Evolutionary conservation across 352 stramenopile genomes (phyloP), one percentile per base, ranked within the genome.

Genomic region (Phytophthora aleatoria): DNA sequence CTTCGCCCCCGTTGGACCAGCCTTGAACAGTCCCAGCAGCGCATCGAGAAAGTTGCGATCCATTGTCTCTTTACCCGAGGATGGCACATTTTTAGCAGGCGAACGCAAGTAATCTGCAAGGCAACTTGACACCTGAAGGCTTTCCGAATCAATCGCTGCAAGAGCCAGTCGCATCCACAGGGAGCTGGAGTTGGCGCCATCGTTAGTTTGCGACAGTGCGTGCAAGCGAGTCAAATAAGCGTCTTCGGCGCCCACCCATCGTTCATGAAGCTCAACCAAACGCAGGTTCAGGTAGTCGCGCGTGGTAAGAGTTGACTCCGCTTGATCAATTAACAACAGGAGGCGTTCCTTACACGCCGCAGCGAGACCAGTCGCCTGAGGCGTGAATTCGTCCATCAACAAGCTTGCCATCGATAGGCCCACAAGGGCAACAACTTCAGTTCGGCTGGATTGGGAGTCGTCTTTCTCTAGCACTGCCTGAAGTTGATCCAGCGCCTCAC

Each of bases 231-330:
- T 68, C 24, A 77, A 50, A 41, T 60, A 72, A 11, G 57, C 58
- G 24, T 61, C 49, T 59, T 73, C 49, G 11, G 31, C 31, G 15
- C 71, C 68, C 1, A 63, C 24, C 11, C 55, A 64, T 3, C 78
- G 76, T 39, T 83, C 76, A 50, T 82, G 58, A 52, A 81, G 61
- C 51, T 85, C 78, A 26, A 83, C 53, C 16, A 83, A 57, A 15
- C 49, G 74, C 7, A 76, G 43, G 39, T 74, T 74, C 41, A 66
- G 49, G 47, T 72, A 65, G 31, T 77, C 60, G 7, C 57, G 51
- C 6, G 30, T 68, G 7, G 61, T 60, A 48, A 67, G 42, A 38
- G 53, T 51, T 38, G 57, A 55, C n/a, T 60, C 57, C 10, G 66
- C 61, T 61, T 72, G 49, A 41, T 64, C 44, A 57, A 69, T 60